These are phyloP conservation scores for Naganishia randhawae DNA, from an alignment of 768 basidiomycete species.

Conservation along the genomic window DNA sequence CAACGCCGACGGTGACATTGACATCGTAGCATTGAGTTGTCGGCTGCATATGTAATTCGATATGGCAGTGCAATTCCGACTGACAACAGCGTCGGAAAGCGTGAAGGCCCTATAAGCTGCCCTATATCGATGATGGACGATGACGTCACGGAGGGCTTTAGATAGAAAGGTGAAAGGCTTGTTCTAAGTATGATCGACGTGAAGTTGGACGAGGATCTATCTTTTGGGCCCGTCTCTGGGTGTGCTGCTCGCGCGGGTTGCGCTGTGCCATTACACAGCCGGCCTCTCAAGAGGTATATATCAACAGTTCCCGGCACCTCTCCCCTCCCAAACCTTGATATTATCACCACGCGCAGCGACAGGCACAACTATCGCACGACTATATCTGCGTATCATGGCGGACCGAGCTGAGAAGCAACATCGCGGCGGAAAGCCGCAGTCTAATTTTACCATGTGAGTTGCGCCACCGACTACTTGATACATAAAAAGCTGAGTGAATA, in stretches of 20 bases:
- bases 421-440: conserved; percentile 17
- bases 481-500: neutral
- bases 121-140: no score
- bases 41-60: no score
- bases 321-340: neutral
- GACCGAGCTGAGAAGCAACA: conserved; percentile 17
- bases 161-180: no score
- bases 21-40: no score
- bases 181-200: neutral
- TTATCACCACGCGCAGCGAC: neutral
- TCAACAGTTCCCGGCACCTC: neutral
- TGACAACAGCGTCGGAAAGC: no score
- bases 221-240: neutral
- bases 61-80: no score
- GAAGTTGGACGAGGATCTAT: neutral
- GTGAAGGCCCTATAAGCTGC: no score
- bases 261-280: neutral
- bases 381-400: conserved; percentile 15
- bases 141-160: neutral
- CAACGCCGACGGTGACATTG: neutral
- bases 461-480: no score
- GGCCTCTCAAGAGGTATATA: neutral
- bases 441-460: conserved; percentile 30
- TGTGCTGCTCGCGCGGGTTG: neutral
- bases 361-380: no score